Conservation (phyloP, 805 yeast species). For the Priceomyces carsonii region DNA sequence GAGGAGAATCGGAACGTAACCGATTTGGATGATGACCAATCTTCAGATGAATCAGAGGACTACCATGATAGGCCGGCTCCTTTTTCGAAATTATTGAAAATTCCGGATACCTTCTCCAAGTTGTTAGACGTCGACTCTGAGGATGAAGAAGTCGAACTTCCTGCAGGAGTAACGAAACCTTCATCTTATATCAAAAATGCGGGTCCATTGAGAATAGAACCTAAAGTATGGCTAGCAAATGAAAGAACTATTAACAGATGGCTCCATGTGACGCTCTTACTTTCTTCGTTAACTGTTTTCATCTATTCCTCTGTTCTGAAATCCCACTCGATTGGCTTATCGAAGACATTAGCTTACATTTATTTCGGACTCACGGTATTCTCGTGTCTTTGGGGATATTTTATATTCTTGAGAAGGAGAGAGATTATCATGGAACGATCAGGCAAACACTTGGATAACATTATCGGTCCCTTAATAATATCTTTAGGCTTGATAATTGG, state of each 20-base stretch:
- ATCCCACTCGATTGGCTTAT: constrained; percentile 64
- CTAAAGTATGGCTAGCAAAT: constrained; percentile 97
- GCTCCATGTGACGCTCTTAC: constrained; percentile 84
- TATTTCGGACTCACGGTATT: constrained; percentile 82
- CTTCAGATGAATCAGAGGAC: constrained; percentile 37
- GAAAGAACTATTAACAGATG: constrained; percentile 96
- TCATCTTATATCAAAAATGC: constrained; percentile 76
- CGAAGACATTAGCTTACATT: constrained; percentile 70
- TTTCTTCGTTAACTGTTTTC: constrained; percentile 82
- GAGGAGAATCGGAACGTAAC: neutral
- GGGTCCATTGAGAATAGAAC: constrained; percentile 92
- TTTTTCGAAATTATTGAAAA: constrained; percentile 20
- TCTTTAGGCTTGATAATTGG: constrained; percentile 69
- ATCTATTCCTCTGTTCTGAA: constrained; percentile 72
- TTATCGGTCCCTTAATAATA: constrained; percentile 83
- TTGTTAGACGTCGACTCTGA: constrained; percentile 74
- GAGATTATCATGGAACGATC: constrained; percentile 76
- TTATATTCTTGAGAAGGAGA: constrained; percentile 69
- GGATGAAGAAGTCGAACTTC: constrained; percentile 77
- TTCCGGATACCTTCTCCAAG: constrained; percentile 33
- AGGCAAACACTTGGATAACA: constrained; percentile 85
- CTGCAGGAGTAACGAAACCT: constrained; percentile 89
- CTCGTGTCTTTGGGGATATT: constrained; percentile 88
- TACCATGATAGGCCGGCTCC: constrained; percentile 26
- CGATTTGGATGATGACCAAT: constrained; percentile 42